These are phyloP conservation scores for Mycena alexandri DNA, from an alignment of 768 basidiomycete species.

Conservation along the genomic window DNA sequence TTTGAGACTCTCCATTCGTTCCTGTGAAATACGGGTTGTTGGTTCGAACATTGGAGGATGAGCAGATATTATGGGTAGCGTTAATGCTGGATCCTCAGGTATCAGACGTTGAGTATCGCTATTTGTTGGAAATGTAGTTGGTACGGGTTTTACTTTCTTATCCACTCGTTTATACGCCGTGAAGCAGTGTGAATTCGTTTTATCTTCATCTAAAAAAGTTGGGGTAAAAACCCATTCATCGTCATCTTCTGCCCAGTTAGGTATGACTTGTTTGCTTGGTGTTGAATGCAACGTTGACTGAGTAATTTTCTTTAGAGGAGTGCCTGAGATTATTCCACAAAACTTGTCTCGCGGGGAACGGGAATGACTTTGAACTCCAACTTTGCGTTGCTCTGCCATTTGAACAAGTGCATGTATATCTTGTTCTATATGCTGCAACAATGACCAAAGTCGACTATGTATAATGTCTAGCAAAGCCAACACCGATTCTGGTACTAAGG, in stretches of 20 bases:
- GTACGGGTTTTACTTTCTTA: not conserved
- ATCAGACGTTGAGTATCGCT: not conserved
- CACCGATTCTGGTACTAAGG: no score
- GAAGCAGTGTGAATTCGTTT: not conserved
- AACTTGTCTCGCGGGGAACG: no score
- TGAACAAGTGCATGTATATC: not conserved
- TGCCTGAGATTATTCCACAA: no score
- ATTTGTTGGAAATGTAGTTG: not conserved
- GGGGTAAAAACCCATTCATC: not conserved
- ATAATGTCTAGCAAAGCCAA: not conserved
- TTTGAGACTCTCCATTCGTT: conserved; percentile 1
- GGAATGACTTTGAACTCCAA: no score
- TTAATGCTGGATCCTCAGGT: not conserved
- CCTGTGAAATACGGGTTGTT: not conserved
- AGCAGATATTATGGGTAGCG: not conserved
- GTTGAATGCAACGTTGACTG: no score
- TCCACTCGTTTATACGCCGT: conserved; percentile 6
- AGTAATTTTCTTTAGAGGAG: no score
- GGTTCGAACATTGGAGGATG: not conserved
- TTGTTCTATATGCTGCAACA: not conserved
- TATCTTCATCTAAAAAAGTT: not conserved
- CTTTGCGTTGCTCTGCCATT: no score
- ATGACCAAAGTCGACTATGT: not conserved
- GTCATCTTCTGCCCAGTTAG: not conserved
- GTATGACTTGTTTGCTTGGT: no score